Conservation (phyloP, 1,284 basidiomycete species). For the Ceraceosorus guamensis region DNA sequence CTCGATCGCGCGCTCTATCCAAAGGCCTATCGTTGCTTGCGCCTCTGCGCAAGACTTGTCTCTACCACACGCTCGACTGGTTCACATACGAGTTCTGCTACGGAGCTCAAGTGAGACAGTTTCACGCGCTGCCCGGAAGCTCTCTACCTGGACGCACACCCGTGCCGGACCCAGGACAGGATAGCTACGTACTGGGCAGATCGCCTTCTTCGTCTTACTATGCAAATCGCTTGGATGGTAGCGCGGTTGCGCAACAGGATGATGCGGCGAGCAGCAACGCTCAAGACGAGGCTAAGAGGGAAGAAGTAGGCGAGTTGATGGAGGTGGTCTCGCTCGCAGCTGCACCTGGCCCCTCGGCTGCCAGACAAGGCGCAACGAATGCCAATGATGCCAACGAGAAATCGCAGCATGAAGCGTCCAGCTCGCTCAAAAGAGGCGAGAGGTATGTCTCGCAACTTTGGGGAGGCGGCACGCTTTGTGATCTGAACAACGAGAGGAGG, state of each 20-base stretch:
- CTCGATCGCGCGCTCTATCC: conserved; percentile 1
- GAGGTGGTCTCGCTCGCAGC: conserved; percentile 29
- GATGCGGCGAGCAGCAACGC: not conserved
- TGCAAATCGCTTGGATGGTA: not conserved
- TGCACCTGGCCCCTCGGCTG: not conserved
- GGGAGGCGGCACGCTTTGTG: conserved; percentile 38
- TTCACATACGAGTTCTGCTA: conserved; percentile 43
- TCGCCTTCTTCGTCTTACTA: not conserved
- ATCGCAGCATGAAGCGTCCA: too few relatives aligned
- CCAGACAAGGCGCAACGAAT: not conserved
- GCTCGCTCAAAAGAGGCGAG: not conserved
- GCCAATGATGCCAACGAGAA: too few relatives aligned
- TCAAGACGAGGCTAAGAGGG: not conserved
- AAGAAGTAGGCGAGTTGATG: conserved; percentile 25
- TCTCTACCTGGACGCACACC: conserved; percentile 1
- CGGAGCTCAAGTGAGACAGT: conserved; percentile 30
- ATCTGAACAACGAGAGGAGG: conserved; percentile 30
- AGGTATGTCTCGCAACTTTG: conserved; percentile 35
- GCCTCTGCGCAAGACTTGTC: conserved; percentile 28
- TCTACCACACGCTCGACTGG: conserved; percentile 39
- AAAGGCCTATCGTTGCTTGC: conserved; percentile 17
- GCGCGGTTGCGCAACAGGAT: not conserved
- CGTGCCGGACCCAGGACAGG: conserved; percentile 8
- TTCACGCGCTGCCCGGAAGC: conserved; percentile 17
- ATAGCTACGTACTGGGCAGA: conserved; percentile 13